Evolutionary conservation across 2,329 filamentous ascomycete species (phyloP), one percentile per base, ranked within the genome.

Genomic region (Fusarium sp.): DNA sequence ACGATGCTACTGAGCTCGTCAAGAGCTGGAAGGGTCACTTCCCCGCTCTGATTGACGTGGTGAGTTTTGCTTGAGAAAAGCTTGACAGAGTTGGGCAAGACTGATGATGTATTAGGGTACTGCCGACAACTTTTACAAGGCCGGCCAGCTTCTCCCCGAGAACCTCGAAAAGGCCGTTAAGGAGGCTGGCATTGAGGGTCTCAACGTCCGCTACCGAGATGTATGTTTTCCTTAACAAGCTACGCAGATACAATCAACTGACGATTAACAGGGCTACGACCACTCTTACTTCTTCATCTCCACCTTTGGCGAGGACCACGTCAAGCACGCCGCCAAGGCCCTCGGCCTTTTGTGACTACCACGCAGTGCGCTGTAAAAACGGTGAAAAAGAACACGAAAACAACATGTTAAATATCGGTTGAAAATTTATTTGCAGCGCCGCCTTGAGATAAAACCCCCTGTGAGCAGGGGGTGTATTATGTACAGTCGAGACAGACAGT

Each of bases 201-300:
- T 98, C 72, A 90, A 90, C 63, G 85, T 98, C 73, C 90, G 96
- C 79, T 96, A 96, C 87, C 96, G 98, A 82, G 88, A 93, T 72
- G 90, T 91, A 78, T 82, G 88, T 66, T 27, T 31, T 61, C 18
- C 34, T 13, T 1, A 9, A 59, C n/a, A n/a, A n/a, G 10, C 38
- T 9, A 16, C 14, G 1, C n/a, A 14, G 3, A 6, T 2, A 20
- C n/a, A 6, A 6, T 31, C 13, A 22, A 29, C 52, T 64, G 14
- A 64, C 20, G 9, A 6, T 40, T 5, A 6, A 6, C 80, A 93
- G 85, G 95, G 92, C 71, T 98, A 99, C 81, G 96, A 99, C 83
- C 96, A 99, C 85, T 97, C 94, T 72, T 99, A 99, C 86, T 99
- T 91, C 85, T 98, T 98, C 84, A 97, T 99, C 87, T 92, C 95